These are phyloP conservation scores for Podospora anserina DNA, from an alignment of 495 filamentous ascomycete species.

Conservation along the genomic window DNA sequence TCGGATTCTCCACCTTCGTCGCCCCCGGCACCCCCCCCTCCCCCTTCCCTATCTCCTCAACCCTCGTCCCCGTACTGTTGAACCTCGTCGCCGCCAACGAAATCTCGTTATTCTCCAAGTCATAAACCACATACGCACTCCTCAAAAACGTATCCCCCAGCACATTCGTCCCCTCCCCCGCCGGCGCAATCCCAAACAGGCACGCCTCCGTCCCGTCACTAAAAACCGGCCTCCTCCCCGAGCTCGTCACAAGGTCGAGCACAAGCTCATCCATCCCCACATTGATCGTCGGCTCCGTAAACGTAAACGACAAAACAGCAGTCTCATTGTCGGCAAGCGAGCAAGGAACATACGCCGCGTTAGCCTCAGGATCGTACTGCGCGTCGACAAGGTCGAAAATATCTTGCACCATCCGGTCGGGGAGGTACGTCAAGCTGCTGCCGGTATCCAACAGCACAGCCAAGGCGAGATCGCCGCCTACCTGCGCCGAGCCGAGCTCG, in stretches of 20 bases:
- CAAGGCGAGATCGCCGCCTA: constrained; percentile 56
- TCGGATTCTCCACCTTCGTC: constrained; percentile 61
- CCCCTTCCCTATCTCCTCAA: constrained; percentile 72
- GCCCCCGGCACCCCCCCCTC: constrained; percentile 65
- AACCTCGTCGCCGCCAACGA: constrained; percentile 82
- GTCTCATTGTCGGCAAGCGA: constrained; percentile 44
- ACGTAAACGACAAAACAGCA: constrained; percentile 54
- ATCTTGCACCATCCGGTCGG: constrained; percentile 58
- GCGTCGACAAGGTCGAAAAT: constrained; percentile 67
- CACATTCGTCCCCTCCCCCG: constrained; percentile 61
- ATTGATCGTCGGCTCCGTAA: constrained; percentile 62
- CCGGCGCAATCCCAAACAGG: constrained; percentile 73
- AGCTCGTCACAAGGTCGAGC: constrained; percentile 54
- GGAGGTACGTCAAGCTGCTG: constrained; percentile 83
- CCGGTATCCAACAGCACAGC: constrained; percentile 89
- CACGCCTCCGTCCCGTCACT: constrained; percentile 61
- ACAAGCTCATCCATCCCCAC: constrained; percentile 77
- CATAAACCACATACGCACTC: constrained; percentile 89
- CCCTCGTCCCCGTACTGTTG: constrained; percentile 60
- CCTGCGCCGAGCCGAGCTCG: constrained; percentile 41
- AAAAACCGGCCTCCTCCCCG: constrained; percentile 52
- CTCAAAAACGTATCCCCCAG: constrained; percentile 93
- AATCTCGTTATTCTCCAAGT: constrained; percentile 83
- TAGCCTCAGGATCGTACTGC: constrained; percentile 53
- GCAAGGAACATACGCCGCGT: constrained; percentile 72